Evolutionary conservation across 805 yeast species (phyloP).

Genomic region (Candida andamanensis): DNA sequence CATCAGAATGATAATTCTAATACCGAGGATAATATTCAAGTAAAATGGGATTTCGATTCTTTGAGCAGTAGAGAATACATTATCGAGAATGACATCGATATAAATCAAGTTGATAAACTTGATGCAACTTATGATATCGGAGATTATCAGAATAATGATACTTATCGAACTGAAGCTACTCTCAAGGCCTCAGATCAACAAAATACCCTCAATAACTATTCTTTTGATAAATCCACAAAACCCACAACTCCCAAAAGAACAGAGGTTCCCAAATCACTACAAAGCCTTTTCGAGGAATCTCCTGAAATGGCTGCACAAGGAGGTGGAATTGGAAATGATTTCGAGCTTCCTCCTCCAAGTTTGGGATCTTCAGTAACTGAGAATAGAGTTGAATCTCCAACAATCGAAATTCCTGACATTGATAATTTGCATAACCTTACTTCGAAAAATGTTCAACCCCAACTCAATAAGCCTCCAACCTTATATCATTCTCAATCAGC

Average conservation of each 20-base stretch:
- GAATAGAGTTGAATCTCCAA: conserved; percentile 48
- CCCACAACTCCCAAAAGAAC: conserved; percentile 14
- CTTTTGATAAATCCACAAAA: conserved; percentile 9
- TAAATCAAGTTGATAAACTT: conserved; percentile 23
- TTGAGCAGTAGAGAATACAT: conserved; percentile 69
- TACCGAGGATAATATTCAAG: conserved; percentile 26
- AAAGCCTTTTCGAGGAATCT: conserved; percentile 60
- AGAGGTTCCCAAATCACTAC: conserved; percentile 68
- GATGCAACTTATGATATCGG: conserved; percentile 10
- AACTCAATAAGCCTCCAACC: conserved; percentile 38
- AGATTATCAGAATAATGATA: conserved; percentile 13
- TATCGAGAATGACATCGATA: conserved; percentile 60
- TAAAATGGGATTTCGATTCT: conserved; percentile 90
- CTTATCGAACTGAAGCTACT: conserved; percentile 26
- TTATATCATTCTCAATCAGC: conserved; percentile 41
- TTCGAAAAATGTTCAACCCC: conserved; percentile 8
- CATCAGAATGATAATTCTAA: conserved; percentile 8
- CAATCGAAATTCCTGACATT: conserved; percentile 69
- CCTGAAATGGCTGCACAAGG: conserved; percentile 14
- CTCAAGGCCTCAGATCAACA: conserved; percentile 12
- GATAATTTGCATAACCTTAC: conserved; percentile 32
- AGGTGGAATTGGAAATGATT: conserved; percentile 7
- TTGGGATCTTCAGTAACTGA: conserved; percentile 4
- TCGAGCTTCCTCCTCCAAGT: conserved; percentile 12
- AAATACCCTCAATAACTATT: conserved; percentile 21